Evolutionary conservation across 73 alveolate species (phyloP), one percentile per base, ranked within the genome.

Genomic region (Uronychia binucleata): DNA sequence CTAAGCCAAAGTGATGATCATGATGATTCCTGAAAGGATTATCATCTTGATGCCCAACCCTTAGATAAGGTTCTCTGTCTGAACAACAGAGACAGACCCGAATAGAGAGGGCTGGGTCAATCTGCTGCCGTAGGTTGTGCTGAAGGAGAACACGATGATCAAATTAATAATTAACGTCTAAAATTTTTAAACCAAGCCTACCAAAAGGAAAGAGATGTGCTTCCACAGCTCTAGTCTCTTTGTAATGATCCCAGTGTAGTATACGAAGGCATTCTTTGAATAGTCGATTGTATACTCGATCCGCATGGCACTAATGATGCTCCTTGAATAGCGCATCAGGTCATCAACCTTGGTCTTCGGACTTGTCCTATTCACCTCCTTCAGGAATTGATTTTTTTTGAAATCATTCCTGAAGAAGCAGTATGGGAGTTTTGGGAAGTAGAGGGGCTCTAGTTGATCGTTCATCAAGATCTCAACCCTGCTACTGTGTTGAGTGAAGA

Each of bases 341-440:
- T 84, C 82, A n/a, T 86, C 88, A 13, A 84, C 85, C 59, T 86
- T 86, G 26, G 87, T 79, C 58, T 86, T 75, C 1, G 92, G 30
- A 79, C 75, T 79, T 26, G 92, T 86, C 28, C 92, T 78, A 34
- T 86, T 84, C 26, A 79, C 92, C 1, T 78, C 79, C 26, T 78
- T 28, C 25, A 78, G 30, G 79, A 86, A 86, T 25, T 1, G 31
- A 1, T 86, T 85, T 59, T 86, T 86, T 25, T 58, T 74, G 13
- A 28, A 29, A 1, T 32, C 59, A 1, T 59, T 26, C n/a, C 59
- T 77, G 79, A 86, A 86, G 31, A 31, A 8, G 77, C 92, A 86
- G 67, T 58, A 86, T 25, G 92, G 88, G 78, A 86, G 33, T 33
- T 57, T 78, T 14, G 84, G 84, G 84, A 86, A 86, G 32, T 28